Base-by-base conservation (phyloP, 2,329 filamentous ascomycete genomes). In the Hymenoscyphus infarciens region DNA sequence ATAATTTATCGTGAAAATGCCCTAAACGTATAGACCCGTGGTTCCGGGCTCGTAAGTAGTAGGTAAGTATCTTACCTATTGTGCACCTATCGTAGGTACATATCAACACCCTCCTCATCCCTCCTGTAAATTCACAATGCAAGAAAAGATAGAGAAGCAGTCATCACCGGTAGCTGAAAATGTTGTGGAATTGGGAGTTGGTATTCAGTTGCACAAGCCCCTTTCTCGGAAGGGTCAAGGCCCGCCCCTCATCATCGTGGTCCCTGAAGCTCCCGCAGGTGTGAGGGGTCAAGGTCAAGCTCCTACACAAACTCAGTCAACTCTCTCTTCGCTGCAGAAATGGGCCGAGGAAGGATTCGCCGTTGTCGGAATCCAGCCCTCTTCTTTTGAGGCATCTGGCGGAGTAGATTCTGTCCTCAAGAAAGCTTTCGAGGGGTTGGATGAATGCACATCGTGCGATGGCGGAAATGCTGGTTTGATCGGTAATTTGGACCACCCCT, bases 281-380 rank as follows among this genome's bases (percentile, higher is more conserved):
- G 25, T 27, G 25, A 27, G 25, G 25, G 25, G 25, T 27, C 25
- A 27, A 27, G 25, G 25, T 27, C 25, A 27, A 27, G 25, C 25
- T 27, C 25, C 25, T 27, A 4, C 25, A 27, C 25, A 27, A 27
- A 27, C 25, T 27, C 25, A 27, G 25, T 27, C n/a, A 53, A 3
- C 39, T 35, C 57, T 60, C n/a, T 27, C 49, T 27, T 74, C 75
- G 5, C 56, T 72, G 45, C 70, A 72, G 54, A 76, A 77, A 69
- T 77, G 75, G 74, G 75, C 75, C 7, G 74, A 76, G 57, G 74
- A 76, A 60, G 74, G 75, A 3, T 77, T 73, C 63, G 67, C 72
- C 1, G 73, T 75, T 7, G 71, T 75, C 29, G 61, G 65, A 56
- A 62, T 65, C 2, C 64, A 59, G 16, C 31, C 56, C 2, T 35